Conservation (phyloP, 23 red algal genomes). For the Gracilariopsis chorda region DNA sequence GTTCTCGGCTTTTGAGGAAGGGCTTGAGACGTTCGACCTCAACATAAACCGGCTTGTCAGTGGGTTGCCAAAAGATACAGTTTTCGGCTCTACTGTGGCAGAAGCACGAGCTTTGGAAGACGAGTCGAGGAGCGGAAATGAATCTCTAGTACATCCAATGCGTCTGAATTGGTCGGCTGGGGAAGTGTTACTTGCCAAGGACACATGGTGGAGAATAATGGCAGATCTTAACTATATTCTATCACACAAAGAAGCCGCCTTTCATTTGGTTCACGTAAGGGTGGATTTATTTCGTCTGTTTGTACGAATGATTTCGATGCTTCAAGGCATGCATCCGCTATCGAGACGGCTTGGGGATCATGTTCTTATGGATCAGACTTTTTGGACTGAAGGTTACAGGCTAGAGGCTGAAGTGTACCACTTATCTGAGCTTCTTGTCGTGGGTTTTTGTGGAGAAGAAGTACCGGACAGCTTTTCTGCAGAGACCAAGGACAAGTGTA, state of each 20-base stretch:
- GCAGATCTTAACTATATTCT: slow-evolving; percentile 79
- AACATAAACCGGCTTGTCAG: not conserved
- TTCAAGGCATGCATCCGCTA: slow-evolving; percentile 65
- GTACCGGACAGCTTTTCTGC: not conserved
- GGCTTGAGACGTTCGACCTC: not conserved
- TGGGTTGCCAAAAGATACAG: not conserved
- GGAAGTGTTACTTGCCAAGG: not conserved
- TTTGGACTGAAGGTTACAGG: slow-evolving; percentile 32
- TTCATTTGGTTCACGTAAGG: slow-evolving; percentile 45
- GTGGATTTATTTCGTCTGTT: slow-evolving; percentile 45
- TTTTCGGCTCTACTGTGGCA: not conserved
- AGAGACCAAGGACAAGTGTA: too few relatives aligned
- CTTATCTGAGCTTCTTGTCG: slow-evolving; percentile 55
- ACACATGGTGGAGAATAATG: slow-evolving; percentile 47
- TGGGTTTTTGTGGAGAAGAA: slow-evolving; percentile 37
- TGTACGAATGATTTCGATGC: slow-evolving; percentile 51
- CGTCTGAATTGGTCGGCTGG: slow-evolving; percentile 14
- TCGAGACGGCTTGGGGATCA: slow-evolving; percentile 47
- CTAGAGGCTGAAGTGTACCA: slow-evolving; percentile 70
- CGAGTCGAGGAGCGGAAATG: not conserved
- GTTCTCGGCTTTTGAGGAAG: slow-evolving; percentile 1
- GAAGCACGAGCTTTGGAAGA: not conserved
- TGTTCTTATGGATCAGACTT: slow-evolving; percentile 24
- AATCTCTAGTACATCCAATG: slow-evolving; percentile 33
- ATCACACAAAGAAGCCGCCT: slow-evolving; percentile 62